These are phyloP conservation scores for Pichia ethanolica DNA, from an alignment of 805 yeast species.

Conservation along the genomic window DNA sequence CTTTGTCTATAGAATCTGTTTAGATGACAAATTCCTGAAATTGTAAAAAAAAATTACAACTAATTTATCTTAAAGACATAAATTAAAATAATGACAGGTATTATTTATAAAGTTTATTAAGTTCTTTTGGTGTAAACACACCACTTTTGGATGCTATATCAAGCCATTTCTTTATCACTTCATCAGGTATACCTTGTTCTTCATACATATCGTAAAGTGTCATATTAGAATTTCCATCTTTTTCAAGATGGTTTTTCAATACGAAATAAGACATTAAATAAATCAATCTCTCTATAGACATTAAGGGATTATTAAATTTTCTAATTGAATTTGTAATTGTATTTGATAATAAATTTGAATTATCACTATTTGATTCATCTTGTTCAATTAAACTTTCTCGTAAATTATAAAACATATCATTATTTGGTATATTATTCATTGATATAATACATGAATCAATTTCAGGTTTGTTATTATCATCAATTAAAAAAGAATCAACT, in stretches of 20 bases:
- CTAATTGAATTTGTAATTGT: background rate
- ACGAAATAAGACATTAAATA: slow-evolving; percentile 2
- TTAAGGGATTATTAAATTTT: slow-evolving; percentile 1
- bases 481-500: slow-evolving; percentile 27
- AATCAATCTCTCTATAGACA: slow-evolving; percentile 4
- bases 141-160: background rate
- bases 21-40: too few species aligned
- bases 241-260: background rate
- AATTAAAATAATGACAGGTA: too few species aligned
- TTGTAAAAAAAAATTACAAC: too few species aligned
- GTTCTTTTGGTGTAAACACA: background rate
- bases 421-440: slow-evolving; percentile 1
- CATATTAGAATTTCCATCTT: background rate
- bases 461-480: slow-evolving; percentile 15
- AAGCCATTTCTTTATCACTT: slow-evolving; percentile 2
- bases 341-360: slow-evolving; percentile 13
- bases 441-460: slow-evolving; percentile 1
- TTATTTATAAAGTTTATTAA: background rate
- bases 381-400: background rate
- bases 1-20: too few species aligned
- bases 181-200: background rate
- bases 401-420: slow-evolving; percentile 2
- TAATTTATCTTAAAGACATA: too few species aligned
- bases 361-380: background rate
- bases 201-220: slow-evolving; percentile 1